Evolutionary conservation across 108 stramenopile species (phyloP), one percentile per base, ranked within the genome.

Genomic region (Cyclotella atomus): DNA sequence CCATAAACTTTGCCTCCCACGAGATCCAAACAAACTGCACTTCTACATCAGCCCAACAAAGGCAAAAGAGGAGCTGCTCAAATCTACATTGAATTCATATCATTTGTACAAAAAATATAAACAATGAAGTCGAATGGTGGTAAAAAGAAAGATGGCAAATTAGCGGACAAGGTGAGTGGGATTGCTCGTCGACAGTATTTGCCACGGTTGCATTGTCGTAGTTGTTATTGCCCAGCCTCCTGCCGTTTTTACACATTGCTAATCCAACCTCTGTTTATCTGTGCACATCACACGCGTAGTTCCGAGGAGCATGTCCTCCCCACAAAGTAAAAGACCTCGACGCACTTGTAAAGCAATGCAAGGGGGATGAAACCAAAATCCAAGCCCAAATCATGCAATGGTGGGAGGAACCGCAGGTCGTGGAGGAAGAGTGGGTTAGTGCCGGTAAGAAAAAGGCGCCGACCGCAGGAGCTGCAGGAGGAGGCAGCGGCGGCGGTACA

Each of bases 301-400:
- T 82, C 55, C 82, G 77, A 71, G 89, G 64, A 30, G 87, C 76
- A 21, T 94, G 93, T 68, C 93, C 93, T 28, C 70, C 76, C 17
- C 88, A 91, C 85, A 90, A 88, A 85, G 65, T 73, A 27, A 89
- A 88, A 61, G 93, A 94, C 55, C 84, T 94, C 14, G 93, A 92
- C 62, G 72, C 86, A 25, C 83, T 94, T 20, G 88, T 90, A 20
- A 92, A 91, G 59, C 55, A 74, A 78, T 78, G 85, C 77, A 88
- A 92, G 77, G 93, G 93, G 33, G 87, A 94, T 71, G 91, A 92
- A 67, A 84, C 81, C 41, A 86, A 86, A 76, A 88, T 94, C 64
- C 81, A 72, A 61, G 73, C 81, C 45, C 82, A 83, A 68, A 90
- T 94, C 65, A 71, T 69, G 32, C 78, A 87, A 59, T 94, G 93